A percentile compares a stretch with the other conserved stretches of the same genome.
Conservation (phyloP, 2,329 filamentous ascomycete genomes). For the Sphaerulina populicola region DNA sequence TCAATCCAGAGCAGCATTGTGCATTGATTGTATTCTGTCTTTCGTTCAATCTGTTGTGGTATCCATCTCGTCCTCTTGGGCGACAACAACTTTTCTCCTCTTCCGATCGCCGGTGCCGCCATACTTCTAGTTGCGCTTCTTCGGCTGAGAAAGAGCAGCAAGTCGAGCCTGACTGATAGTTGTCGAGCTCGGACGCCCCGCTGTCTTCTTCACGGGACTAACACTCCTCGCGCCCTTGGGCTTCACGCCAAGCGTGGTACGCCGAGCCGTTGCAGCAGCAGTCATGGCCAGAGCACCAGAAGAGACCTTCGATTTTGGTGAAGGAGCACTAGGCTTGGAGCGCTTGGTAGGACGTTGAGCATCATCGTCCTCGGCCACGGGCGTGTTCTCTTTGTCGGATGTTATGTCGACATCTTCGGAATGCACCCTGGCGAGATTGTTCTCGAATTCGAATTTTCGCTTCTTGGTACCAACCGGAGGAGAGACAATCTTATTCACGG, state of each 20-base stretch:
- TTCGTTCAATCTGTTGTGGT: neutral
- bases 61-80: constrained; percentile 1
- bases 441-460: constrained; percentile 17
- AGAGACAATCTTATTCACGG: constrained; percentile 35
- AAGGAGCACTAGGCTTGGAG: constrained; percentile 14
- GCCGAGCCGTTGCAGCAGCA: constrained; percentile 16
- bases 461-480: constrained; percentile 13
- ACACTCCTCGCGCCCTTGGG: constrained; percentile 25
- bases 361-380: constrained; percentile 25
- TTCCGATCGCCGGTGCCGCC: neutral
- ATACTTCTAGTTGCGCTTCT: constrained; percentile 17
- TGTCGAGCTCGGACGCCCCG: constrained; percentile 14
- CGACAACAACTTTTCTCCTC: neutral
- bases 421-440: constrained; percentile 4
- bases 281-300: constrained; percentile 7
- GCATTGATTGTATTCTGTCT: no score
- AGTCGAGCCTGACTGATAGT: constrained; percentile 28
- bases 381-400: constrained; percentile 40
- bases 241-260: constrained; percentile 30
- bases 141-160: constrained; percentile 30
- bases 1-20: no score
- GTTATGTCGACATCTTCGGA: constrained; percentile 13
- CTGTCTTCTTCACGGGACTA: constrained; percentile 18
- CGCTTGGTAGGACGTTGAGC: constrained; percentile 27
- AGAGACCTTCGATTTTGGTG: constrained; percentile 4